Conservation (phyloP, 2,329 filamentous ascomycete genomes). For the Rhynchosporium graminicola region DNA sequence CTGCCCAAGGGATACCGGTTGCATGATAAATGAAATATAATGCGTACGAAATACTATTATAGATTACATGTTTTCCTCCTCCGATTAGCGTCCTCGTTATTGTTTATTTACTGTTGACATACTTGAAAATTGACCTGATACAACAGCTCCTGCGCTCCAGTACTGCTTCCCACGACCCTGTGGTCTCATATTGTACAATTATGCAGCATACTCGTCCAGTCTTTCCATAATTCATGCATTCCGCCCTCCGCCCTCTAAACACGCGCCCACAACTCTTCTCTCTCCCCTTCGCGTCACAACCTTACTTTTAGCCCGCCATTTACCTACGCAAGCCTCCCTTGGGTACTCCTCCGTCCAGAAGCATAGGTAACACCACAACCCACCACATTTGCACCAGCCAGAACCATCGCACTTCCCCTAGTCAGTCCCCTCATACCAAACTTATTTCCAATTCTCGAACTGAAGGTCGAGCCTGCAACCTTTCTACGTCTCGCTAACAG, state of each 20-base stretch:
- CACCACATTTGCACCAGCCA: conserved; percentile 52
- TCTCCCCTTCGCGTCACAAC: no score
- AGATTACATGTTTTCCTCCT: no score
- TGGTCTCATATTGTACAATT: conserved; percentile 18
- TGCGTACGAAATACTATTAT: no score
- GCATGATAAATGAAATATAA: no score
- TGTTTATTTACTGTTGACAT: neutral
- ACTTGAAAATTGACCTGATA: neutral
- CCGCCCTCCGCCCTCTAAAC: neutral
- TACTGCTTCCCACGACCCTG: conserved; percentile 18
- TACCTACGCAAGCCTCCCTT: conserved; percentile 4
- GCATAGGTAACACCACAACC: conserved; percentile 54
- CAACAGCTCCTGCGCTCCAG: neutral
- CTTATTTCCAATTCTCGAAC: conserved; percentile 46
- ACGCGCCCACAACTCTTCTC: neutral
- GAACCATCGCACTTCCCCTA: conserved; percentile 52
- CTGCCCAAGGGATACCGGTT: no score
- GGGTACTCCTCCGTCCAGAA: conserved; percentile 37
- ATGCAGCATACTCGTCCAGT: neutral
- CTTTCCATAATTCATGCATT: no score
- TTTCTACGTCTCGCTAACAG: conserved; percentile 60
- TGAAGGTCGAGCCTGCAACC: conserved; percentile 28
- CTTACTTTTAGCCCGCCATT: neutral
- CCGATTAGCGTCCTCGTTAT: no score
- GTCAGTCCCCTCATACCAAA: conserved; percentile 52